Percentiles rank a stretch among this genome's conserved stretches.
phyloP scores from a whole-genome alignment of 2,329 filamentous ascomycete species.

The Talaromyces sp. region DNA sequence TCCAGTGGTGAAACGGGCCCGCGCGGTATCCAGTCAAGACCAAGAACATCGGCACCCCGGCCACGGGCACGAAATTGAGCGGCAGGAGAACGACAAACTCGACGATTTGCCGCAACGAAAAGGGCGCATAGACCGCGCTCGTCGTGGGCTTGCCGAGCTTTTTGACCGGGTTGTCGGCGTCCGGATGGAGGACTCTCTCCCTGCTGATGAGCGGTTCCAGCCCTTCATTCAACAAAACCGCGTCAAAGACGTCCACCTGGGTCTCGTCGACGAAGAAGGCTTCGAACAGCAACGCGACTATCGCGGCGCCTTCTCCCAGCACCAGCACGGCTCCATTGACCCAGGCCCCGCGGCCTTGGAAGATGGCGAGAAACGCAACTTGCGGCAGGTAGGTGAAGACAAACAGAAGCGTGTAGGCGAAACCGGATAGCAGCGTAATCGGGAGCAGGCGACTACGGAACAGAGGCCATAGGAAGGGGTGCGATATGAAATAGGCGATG shows the following conservation, averaged over 20 bases:
- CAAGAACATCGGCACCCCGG: constrained; percentile 80
- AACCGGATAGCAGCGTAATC: constrained; percentile 71
- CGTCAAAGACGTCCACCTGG: constrained; percentile 78
- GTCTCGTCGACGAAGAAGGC: constrained; percentile 77
- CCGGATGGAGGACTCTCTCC: constrained; percentile 60
- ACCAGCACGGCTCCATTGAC: constrained; percentile 82
- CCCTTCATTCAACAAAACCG: constrained; percentile 71
- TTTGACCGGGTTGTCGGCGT: constrained; percentile 68
- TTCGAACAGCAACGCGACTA: constrained; percentile 65
- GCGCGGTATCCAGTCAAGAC: constrained; percentile 80
- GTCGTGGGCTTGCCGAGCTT: constrained; percentile 77
- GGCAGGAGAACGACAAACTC: constrained; percentile 76
- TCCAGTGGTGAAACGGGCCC: constrained; percentile 83
- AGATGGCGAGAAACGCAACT: constrained; percentile 81
- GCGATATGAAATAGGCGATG: constrained; percentile 73
- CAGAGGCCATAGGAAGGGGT: constrained; percentile 77
- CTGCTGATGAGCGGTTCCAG: constrained; percentile 63
- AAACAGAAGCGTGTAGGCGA: constrained; percentile 83
- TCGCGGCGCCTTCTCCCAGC: constrained; percentile 60
- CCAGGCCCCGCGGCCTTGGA: constrained; percentile 84
- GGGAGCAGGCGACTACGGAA: constrained; percentile 74
- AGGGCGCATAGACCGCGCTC: constrained; percentile 75
- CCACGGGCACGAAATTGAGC: constrained; percentile 79
- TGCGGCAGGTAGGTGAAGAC: constrained; percentile 84
- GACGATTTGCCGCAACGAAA: constrained; percentile 82